Percentiles rank a stretch among this genome's conserved stretches.
Conservation (phyloP, 2,329 filamentous ascomycete species). For the Aspergillus glaucus region DNA sequence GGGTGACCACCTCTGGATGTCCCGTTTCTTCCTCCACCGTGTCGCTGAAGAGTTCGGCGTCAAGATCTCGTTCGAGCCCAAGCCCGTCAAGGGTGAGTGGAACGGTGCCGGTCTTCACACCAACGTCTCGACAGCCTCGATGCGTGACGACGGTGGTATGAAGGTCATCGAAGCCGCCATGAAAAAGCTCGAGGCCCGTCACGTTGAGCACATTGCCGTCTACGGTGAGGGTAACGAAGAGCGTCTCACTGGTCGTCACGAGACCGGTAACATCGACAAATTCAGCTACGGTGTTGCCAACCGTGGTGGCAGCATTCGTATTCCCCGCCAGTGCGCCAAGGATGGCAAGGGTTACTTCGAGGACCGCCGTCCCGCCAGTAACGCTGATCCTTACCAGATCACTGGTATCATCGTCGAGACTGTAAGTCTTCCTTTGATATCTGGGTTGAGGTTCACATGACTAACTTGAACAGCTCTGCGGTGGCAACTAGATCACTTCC, state of each 20-base stretch:
- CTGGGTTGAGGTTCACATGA: neutral
- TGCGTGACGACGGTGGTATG: conserved; percentile 88
- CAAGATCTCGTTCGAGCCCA: conserved; percentile 91
- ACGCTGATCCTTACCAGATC: conserved; percentile 80
- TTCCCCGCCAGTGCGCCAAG: conserved; percentile 75
- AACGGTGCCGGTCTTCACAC: conserved; percentile 91
- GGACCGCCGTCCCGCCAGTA: conserved; percentile 74
- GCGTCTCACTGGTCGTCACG: conserved; percentile 86
- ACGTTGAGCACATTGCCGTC: conserved; percentile 80
- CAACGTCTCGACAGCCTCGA: conserved; percentile 88
- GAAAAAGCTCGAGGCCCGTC: conserved; percentile 73
- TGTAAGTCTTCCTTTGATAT: conserved; percentile 23
- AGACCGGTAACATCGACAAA: conserved; percentile 88
- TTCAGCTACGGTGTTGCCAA: conserved; percentile 95
- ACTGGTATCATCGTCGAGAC: conserved; percentile 76
- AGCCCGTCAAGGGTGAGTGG: conserved; percentile 94
- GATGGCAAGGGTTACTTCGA: conserved; percentile 96
- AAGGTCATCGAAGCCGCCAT: conserved; percentile 84
- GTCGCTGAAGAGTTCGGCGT: conserved; percentile 95
- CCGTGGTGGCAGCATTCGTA: conserved; percentile 89
- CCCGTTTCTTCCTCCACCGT: conserved; percentile 80
- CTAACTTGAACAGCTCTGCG: conserved; percentile 26
- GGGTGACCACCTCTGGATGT: conserved; percentile 95
- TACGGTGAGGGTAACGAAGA: conserved; percentile 95
- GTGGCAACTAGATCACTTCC: conserved; percentile 30